Base-by-base conservation (phyloP, 1,139 yeast genomes). In the Tardiomyces blankii region DNA sequence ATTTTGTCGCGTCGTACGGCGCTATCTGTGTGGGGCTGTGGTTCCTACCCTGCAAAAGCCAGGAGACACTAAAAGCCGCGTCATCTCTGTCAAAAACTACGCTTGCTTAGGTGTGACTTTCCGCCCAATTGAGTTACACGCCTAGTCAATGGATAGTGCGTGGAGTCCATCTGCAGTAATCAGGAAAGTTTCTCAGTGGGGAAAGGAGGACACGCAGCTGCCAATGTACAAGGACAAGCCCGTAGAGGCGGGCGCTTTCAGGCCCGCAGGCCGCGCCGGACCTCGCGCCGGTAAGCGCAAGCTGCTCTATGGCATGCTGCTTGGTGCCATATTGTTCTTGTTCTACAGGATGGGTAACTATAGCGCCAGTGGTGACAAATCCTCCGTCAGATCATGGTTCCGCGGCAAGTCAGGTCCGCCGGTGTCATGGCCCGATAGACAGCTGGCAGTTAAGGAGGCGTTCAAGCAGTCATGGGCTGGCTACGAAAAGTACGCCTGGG, bases 401-500 rank as follows among this genome's bases (percentile, higher is more conserved):
- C 12, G 39, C 9, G 21, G 14, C 16, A 19, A n/a, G n/a, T 16
- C 23, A 9, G 21, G 35, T n/a, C 19, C 38, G 25, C 18, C 45
- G 23, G 38, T 25, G 13, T 38, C 45, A 16, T 23, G 40, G 28
- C 28, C 23, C 25, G 30, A 43, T 32, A 41, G 77, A 44, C 82
- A 78, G 55, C 61, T 66, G 13, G 76, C 75, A 51, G 87, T 85
- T 25, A 74, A 68, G 52, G 61, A 71, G 38, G 88, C 79, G 6
- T 85, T 89, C 60, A 67, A 79, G 50, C 81, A 79, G 42, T 77
- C 93, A 12, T 89, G 96, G 96, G 70, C 70, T 38, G 84, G 84
- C 44, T 89, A 89, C 58, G 79, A 77, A 45, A 66, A 72, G 44
- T 72, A 83, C 56, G 97, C 86, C 0, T 88, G 94, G 93, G 96